Evolutionary conservation across 352 stramenopile species (phyloP), one percentile per base, ranked within the genome.

Genomic region (Globisporangium orthogonon): DNA sequence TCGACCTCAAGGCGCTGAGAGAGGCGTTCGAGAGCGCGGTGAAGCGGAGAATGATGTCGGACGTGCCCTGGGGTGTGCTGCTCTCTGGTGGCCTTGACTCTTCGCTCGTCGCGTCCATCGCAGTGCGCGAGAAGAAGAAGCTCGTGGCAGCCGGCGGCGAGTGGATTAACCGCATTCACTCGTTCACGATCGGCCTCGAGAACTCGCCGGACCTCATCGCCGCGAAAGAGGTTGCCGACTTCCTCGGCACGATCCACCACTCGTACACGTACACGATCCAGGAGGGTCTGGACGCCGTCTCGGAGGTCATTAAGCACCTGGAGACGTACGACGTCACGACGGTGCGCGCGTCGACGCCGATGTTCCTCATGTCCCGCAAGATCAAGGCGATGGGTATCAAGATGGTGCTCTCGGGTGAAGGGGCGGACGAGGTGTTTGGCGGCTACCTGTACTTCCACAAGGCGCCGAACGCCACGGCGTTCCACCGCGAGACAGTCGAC

Each of bases 361-460:
- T 99, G 97, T 99, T 99, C 74, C 80, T 99, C 50, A 99, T 99
- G 97, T 83, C 87, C 7, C 76, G 97, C 49, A 99, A 99, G 85
- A 99, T 99, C 72, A 99, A 99, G 80, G 97, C 97, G 50, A 98
- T 99, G 94, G 97, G 97, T 48, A 98, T 99, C 66, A 99, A 99
- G 78, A 99, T 99, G 97, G 97, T 99, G 53, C 76, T 99, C 28
- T 97, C 82, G 18, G 97, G 97, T 18, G 97, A 99, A 75, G 97
- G 97, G 37, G 96, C 96, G 7, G 97, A 99, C 67, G 97, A 99
- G 66, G 87, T 99, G 6, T 98, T 99, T 64, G 97, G 94, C 31
- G 97, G 97, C 28, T 99, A 99, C 76, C 74, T 99, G 41, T 99
- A 99, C 86, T 99, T 99, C 86, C 96, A 99, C 83, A 99, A 99